Evolutionary conservation across 805 yeast genomes (phyloP), one percentile per base, ranked within the genome.

Genomic region (Candida maltosa): DNA sequence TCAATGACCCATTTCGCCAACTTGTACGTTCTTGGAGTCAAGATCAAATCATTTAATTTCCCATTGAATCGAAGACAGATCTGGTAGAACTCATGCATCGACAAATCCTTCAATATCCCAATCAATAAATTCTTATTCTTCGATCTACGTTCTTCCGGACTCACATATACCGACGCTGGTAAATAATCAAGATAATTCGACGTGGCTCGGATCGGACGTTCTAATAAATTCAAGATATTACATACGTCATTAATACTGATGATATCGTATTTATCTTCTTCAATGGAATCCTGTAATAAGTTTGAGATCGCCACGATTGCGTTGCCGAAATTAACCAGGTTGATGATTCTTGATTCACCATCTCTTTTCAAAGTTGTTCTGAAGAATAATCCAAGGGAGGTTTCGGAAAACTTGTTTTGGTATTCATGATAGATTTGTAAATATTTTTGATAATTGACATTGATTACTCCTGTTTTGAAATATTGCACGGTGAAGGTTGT

Each of bases 1-100:
- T 82, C 88, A 37, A 80, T 69, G 18, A 83, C 83, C 80, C 86
- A 78, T 49, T 80, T 80, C 12, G 87, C 87, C 42, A 83, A 63
- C 42, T 75, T 76, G 48, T 76, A 76, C 4, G 83, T 84, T 31
- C 77, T 76, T 3, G 82, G 75, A 34, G 76, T 70, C 29, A 84
- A 60, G 17, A 76, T 69, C 44, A 83, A 70, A 47, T 82, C 88
- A 51, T 80, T 80, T 40, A 84, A 58, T 30, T 77, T 68, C 27
- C 67, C 72, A 51, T 81, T 80, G 54, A 79, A 83, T 46, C 73
- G 72, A 24, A 83, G 61, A 20, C 84, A 81, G 29, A 83, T 67
- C 40, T 78, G 78, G 49, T 76, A 74, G 51, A 82, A 83, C 34
- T 80, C 79, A 38, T 69, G 71, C 57, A 83, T 69, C 1, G 86